phyloP scores from a whole-genome alignment of 2,329 filamentous ascomycete genomes.

The Periconia digitata region DNA sequence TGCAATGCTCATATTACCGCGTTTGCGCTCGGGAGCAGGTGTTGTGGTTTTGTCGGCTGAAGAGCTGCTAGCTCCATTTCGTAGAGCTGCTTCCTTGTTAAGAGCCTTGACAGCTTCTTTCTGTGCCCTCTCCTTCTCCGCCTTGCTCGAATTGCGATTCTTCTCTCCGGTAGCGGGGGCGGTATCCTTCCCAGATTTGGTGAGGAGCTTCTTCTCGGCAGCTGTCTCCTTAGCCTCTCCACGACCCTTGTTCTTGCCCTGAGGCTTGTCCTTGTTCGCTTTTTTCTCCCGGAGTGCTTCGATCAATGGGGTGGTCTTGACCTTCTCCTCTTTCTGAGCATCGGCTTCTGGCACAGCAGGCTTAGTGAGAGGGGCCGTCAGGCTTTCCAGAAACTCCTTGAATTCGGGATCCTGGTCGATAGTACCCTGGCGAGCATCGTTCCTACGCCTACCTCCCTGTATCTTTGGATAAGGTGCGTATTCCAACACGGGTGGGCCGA shows the following conservation, averaged over 20 bases:
- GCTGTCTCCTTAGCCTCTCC: conserved; percentile 67
- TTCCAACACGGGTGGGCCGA: conserved; percentile 79
- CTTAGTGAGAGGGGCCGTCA: conserved; percentile 73
- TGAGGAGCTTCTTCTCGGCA: conserved; percentile 41
- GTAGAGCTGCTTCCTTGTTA: conserved; percentile 50
- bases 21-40: conserved; percentile 52
- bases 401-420: conserved; percentile 98
- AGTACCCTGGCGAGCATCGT: conserved; percentile 85
- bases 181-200: conserved; percentile 38
- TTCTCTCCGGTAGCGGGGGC: conserved; percentile 39
- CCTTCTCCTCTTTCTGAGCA: conserved; percentile 60
- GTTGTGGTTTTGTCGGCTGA: conserved; percentile 39
- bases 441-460: conserved; percentile 71
- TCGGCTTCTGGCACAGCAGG: conserved; percentile 56
- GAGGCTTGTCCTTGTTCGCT: conserved; percentile 66
- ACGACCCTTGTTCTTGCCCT: conserved; percentile 56
- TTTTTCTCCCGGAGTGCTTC: conserved; percentile 92
- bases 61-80: conserved; percentile 26
- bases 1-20: conserved; percentile 55
- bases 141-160: conserved; percentile 37
- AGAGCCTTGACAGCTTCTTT: conserved; percentile 64
- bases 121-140: conserved; percentile 64
- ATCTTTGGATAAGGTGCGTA: conserved; percentile 83
- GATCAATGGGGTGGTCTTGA: conserved; percentile 83
- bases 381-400: conserved; percentile 83